Base-by-base conservation (phyloP, 2,329 filamentous ascomycete species). In the Fusarium albosuccineum region DNA sequence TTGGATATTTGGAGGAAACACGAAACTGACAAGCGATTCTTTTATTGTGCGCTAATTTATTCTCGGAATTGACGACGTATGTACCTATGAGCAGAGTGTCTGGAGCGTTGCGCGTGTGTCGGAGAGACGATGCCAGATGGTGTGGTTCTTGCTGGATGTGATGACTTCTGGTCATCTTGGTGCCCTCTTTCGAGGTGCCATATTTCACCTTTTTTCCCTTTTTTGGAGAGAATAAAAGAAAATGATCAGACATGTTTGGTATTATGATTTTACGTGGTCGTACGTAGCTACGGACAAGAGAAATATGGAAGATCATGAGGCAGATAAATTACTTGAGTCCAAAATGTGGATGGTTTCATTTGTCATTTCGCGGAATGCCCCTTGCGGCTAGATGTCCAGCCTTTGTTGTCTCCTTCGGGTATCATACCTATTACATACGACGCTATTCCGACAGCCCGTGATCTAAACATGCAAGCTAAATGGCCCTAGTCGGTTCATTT, bases 1-100 rank as follows among this genome's bases (percentile, higher is more conserved):
- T 70, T 62, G 65, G 63, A 64, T 57, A 50, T 70, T 72, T 61
- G 66, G 64, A 67, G 62, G 52, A 59, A 44, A 44, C 46, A 59
- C 46, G 64, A 54, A 44, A 39, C 45, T 60, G 51, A 68, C 63
- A 58, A 73, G 68, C 70, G 68, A 70, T 68, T 48, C 48, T 68
- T 58, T 46, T 55, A 42, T 17, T 56, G 48, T 61, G 56, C 56
- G 61, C 62, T 67, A 68, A 44, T 61, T 70, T 71, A 70, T 62
- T 63, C 60, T 60, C 50, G 55, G 48, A 37, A 57, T 70, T 73
- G 60, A 73, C 57, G 71, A 73, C 62, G 71, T 71, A 73, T 70
- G 71, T 73, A 73, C 61, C 66, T 56, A 68, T 66, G 66, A 69
- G 55, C 49, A 61, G 62, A 67, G 65, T 62, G 48, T 55, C 37